Conservation (phyloP, 257 asterid species). For the Fraxinus excelsior region DNA sequence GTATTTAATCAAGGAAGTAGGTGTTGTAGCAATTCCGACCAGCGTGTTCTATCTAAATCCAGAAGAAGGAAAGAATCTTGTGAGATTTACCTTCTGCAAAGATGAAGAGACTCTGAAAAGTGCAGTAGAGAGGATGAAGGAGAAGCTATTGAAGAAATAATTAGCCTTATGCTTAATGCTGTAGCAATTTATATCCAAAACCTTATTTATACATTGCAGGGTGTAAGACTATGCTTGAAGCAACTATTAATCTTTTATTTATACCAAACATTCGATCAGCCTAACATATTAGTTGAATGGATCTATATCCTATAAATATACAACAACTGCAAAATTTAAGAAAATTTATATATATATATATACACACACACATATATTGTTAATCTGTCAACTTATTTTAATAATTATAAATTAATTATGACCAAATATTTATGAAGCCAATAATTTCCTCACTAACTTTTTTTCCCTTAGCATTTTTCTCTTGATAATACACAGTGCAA, state of each 20-base stretch:
- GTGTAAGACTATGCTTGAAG: background rate
- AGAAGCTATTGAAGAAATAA: constrained; percentile 51
- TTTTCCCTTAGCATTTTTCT: too few species aligned
- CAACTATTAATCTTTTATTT: background rate
- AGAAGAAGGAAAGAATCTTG: constrained; percentile 92
- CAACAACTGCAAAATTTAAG: too few species aligned
- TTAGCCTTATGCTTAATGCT: background rate
- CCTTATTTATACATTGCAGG: background rate
- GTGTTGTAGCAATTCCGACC: constrained; percentile 92
- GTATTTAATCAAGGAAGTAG: constrained; percentile 87
- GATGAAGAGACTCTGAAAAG: constrained; percentile 69
- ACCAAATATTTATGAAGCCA: too few species aligned
- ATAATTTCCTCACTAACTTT: too few species aligned
- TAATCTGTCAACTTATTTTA: too few species aligned
- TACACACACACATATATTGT: too few species aligned
- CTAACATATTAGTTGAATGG: too few species aligned
- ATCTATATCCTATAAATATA: too few species aligned
- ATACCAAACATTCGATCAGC: too few species aligned
- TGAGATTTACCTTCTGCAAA: constrained; percentile 96
- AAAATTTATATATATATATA: too few species aligned
- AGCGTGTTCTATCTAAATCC: constrained; percentile 89
- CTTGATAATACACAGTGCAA: too few species aligned
- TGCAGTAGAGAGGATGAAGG: constrained; percentile 70
- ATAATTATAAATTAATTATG: too few species aligned
- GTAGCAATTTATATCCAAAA: background rate